phyloP scores from a whole-genome alignment of 2,329 filamentous ascomycete species.

The Aspergillus felis region DNA sequence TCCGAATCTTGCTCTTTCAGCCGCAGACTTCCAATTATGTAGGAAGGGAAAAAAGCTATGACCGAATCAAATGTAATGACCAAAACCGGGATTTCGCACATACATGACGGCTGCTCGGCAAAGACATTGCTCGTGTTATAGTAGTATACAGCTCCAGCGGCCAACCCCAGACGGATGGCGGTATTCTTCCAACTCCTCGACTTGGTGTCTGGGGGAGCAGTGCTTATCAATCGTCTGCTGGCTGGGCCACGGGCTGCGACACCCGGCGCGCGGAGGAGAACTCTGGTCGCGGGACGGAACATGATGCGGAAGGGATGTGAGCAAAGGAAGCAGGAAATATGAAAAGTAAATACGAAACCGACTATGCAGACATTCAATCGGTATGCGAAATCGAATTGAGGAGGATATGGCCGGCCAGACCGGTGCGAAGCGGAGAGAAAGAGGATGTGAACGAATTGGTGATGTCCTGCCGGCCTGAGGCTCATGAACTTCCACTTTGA shows the following conservation, averaged over 20 bases:
- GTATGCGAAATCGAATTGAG: background rate
- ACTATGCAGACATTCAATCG: background rate
- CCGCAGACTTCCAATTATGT: constrained; percentile 7
- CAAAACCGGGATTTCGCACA: constrained; percentile 28
- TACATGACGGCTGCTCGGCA: constrained; percentile 75
- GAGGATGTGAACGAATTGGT: background rate
- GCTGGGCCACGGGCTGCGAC: constrained; percentile 29
- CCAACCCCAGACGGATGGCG: constrained; percentile 69
- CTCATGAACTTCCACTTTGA: background rate
- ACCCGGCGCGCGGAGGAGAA: constrained; percentile 37
- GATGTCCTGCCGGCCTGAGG: background rate
- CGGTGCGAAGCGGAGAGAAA: constrained; percentile 7
- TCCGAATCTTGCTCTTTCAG: background rate
- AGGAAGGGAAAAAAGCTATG: constrained; percentile 2
- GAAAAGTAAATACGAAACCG: background rate
- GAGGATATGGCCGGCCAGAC: background rate
- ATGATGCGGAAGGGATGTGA: constrained; percentile 31
- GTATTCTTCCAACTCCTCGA: constrained; percentile 79
- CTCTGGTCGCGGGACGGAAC: constrained; percentile 51
- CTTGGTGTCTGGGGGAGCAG: constrained; percentile 56
- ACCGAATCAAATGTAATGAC: background rate
- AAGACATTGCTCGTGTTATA: constrained; percentile 90
- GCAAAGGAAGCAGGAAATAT: background rate
- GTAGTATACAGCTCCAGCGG: constrained; percentile 76
- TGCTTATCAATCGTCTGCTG: constrained; percentile 52